Evolutionary conservation across 805 yeast species (phyloP), one percentile per base, ranked within the genome.

Genomic region (Yarrowia sp.): DNA sequence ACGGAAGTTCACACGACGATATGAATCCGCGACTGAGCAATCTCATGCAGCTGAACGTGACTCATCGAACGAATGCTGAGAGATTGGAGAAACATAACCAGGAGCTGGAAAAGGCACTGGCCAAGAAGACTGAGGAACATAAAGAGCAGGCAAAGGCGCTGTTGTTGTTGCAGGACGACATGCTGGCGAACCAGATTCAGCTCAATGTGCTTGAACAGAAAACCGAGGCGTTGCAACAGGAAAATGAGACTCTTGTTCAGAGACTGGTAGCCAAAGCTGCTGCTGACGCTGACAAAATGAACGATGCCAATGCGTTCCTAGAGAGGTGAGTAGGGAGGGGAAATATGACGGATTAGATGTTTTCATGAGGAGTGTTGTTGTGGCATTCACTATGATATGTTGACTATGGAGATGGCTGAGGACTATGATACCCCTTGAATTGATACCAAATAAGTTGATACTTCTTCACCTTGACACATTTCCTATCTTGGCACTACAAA

Each of bases 151-250:
- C 42, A 66, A 83, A 83, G 72, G 82, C 87, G 5, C 82, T 87
- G 19, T 90, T 86, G 70, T 79, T 83, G 41, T 76, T 88, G 52
- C 88, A 88, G 70, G 93, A 91, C 74, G 95, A 90, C 73, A 79
- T 88, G 38, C 79, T 90, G 19, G 83, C 87, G 0, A 74, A 82
- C 70, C 84, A 86, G 66, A 86, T 91, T 49, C 92, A 89, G 74
- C 79, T 80, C 43, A 85, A 84, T 69, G 81, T 86, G 15, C 73
- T 76, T 41, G 81, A 79, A 35, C 74, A 56, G 70, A 77, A 75
- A 58, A 76, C 83, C 8, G 73, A 72, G 2, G 74, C 77, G 36
- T 73, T 87, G 35, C 80, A 77, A 66, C 72, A 70, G 15, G 91
- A 88, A 70, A 86, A 87, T 72, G 79, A 82, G 8, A 78, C 78